Base-by-base conservation (phyloP, 2,329 filamentous ascomycete species). In the Karstenula rhodostoma region DNA sequence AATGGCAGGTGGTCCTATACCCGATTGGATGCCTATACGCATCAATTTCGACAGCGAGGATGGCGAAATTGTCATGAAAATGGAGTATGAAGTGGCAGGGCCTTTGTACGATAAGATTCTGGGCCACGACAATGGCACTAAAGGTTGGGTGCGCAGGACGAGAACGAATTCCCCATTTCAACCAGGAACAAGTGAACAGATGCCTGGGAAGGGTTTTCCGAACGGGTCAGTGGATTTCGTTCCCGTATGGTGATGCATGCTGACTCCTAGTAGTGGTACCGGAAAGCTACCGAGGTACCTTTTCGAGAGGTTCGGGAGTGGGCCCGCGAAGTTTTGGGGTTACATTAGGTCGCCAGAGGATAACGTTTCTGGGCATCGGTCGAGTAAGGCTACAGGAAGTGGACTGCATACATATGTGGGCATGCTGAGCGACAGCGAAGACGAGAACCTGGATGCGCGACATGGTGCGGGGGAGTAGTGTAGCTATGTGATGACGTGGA, bases 51-150 rank as follows among this genome's bases (percentile, higher is more conserved):
- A 72, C 32, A 59, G 61, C 2, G 68, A 74, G 58, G 68, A 73
- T 17, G 72, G 72, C 12, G 65, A 71, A 6, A 69, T 73, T 66
- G 68, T 71, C 2, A 69, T 74, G 63, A 72, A 69, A 44, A 59
- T 73, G n/a, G 70, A 73, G 12, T 74, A 59, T 46, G 54, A 50
- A 12, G 23, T 62, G 15, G 50, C 15, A 2, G 50, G 43, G 8
- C 22, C 22, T 4, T 8, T 40, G 12, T 32, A 68, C 29, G 63
- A 69, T 33, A 65, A 69, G 15, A 46, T 60, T 32, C 35, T 48
- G 27, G 53, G 42, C 7, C 56, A 65, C 1, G 12, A 29, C 22
- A 19, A 55, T 12, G n/a, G 2, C 5, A 25, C 7, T 13, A n/a
- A 40, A 33, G 2, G 22, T n/a, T 72, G 8, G 57, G n/a, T 6